Conservation (phyloP, 305 asterid genomes). For the Fraxinus platypoda region DNA sequence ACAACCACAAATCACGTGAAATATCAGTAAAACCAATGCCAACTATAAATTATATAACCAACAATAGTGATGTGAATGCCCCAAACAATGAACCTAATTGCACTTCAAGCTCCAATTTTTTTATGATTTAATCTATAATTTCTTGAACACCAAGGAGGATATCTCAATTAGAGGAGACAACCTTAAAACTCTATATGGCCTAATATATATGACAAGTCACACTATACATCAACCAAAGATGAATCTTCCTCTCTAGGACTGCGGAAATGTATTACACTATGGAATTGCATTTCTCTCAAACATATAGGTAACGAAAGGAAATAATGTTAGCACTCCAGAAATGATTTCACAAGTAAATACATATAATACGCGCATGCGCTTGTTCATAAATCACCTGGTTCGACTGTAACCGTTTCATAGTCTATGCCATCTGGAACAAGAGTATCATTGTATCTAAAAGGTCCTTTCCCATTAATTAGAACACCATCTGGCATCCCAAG, state of each 20-base stretch:
- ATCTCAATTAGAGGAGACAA: not conserved
- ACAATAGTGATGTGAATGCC: not conserved
- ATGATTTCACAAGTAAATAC: not conserved
- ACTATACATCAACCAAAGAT: not conserved
- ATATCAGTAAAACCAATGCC: not conserved
- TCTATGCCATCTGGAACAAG: conserved; percentile 78
- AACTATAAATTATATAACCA: not conserved
- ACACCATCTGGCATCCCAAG: conserved; percentile 95
- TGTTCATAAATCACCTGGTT: conserved; percentile 46
- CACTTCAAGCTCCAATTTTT: not conserved
- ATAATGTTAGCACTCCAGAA: not conserved
- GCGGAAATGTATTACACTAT: not conserved
- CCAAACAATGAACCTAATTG: not conserved
- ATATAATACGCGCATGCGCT: not conserved
- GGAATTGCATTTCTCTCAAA: not conserved
- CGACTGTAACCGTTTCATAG: conserved; percentile 55
- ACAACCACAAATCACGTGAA: conserved; percentile 4
- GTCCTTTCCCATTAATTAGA: conserved; percentile 82
- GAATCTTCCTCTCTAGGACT: not conserved
- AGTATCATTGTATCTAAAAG: conserved; percentile 69
- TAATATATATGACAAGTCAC: not conserved
- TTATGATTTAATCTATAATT: not conserved
- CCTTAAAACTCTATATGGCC: not conserved
- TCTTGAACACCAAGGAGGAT: not conserved
- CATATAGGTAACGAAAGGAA: not conserved